Conservation (phyloP, 441 rosid species). For the Eutrema salsugineum region DNA sequence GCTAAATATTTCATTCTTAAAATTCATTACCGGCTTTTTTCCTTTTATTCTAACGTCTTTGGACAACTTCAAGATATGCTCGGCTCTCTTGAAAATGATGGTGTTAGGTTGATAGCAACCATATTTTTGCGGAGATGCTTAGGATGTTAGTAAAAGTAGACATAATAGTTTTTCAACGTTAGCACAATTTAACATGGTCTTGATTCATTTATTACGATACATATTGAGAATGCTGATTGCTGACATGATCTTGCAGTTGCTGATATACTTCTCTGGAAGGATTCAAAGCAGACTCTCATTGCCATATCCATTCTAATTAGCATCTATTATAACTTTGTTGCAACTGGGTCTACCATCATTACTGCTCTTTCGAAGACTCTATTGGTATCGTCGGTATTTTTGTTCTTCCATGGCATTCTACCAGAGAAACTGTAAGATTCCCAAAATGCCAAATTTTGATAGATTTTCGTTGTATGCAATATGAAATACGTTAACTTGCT, state of each 20-base stretch:
- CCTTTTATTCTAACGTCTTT: not conserved
- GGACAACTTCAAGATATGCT: not conserved
- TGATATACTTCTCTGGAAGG: constrained; percentile 77
- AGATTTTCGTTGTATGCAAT: not conserved
- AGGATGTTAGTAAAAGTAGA: not conserved
- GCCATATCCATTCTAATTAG: constrained; percentile 48
- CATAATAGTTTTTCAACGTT: not conserved
- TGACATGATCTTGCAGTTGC: constrained; percentile 60
- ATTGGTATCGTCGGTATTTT: constrained; percentile 45
- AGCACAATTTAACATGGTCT: not conserved
- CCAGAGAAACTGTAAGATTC: constrained; percentile 69
- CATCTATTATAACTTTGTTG: constrained; percentile 67
- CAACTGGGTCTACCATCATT: constrained; percentile 52
- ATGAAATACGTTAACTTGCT: not conserved
- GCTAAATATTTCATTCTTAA: not conserved
- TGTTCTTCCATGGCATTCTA: constrained; percentile 67
- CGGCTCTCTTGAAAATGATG: not conserved
- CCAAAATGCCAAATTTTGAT: not conserved
- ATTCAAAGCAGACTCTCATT: constrained; percentile 50
- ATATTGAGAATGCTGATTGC: not conserved
- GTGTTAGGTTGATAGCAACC: constrained; percentile 1
- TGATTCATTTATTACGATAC: not conserved
- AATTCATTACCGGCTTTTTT: not conserved
- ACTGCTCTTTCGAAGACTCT: constrained; percentile 63
- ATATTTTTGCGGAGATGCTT: not conserved